phyloP scores from a whole-genome alignment of 2,329 filamentous ascomycete genomes.

The Exophiala phaeomuriformis region DNA sequence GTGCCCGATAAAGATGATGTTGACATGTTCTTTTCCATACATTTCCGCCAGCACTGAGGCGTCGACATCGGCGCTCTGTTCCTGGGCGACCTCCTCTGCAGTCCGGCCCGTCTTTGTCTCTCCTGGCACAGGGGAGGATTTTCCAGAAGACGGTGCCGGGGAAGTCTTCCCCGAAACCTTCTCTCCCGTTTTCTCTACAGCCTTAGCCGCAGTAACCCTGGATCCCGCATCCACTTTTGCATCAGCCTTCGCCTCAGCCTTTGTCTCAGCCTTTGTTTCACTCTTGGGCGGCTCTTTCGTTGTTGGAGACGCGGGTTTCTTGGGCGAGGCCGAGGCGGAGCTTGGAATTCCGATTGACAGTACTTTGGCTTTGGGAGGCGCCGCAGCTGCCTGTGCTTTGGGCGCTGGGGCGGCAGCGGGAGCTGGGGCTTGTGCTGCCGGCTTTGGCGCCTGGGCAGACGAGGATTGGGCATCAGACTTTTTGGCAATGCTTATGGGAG shows the following conservation, averaged over 20 bases:
- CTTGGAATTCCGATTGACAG: conserved; percentile 59
- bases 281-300: conserved; percentile 42
- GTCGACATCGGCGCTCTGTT: conserved; percentile 72
- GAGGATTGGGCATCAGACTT: conserved; percentile 41
- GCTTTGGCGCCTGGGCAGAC: conserved; percentile 40
- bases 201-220: conserved; percentile 80
- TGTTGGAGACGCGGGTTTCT: conserved; percentile 44
- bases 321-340: conserved; percentile 31
- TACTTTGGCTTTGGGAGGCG: conserved; percentile 55
- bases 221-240: conserved; percentile 57
- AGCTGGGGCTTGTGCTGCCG: conserved; percentile 42
- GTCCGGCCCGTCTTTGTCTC: conserved; percentile 60
- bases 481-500: conserved; percentile 39
- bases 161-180: conserved; percentile 70
- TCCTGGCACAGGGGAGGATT: conserved; percentile 64
- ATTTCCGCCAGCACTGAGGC: conserved; percentile 85
- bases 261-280: conserved; percentile 42
- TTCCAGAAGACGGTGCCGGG: conserved; percentile 72
- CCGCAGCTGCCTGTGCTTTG: conserved; percentile 26
- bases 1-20: conserved; percentile 96
- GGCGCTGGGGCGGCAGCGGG: conserved; percentile 23
- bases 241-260: conserved; percentile 43
- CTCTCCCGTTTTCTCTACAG: conserved; percentile 79
- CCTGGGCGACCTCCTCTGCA: conserved; percentile 74
- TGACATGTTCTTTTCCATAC: conserved; percentile 81